These are phyloP conservation scores for Russula dissimulans DNA, from an alignment of 768 basidiomycete species.

Conservation along the genomic window DNA sequence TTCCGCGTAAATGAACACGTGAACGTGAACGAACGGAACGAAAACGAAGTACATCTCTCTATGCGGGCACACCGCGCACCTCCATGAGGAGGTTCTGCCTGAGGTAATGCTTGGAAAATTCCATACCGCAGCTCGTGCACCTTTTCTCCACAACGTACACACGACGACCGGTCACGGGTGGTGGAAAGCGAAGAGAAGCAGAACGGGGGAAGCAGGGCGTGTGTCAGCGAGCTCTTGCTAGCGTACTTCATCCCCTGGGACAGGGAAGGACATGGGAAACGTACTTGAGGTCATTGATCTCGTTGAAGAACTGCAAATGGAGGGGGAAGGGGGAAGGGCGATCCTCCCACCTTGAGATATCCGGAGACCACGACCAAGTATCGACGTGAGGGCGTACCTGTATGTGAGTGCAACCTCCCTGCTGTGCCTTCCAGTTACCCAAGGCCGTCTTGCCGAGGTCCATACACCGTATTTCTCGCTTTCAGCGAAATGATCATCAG, in stretches of 20 bases:
- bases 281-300: constrained; percentile 31
- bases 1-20: no score
- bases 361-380: constrained; percentile 1
- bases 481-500: neutral
- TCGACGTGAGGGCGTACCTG: constrained; percentile 25
- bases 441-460: constrained; percentile 33
- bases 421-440: constrained; percentile 33
- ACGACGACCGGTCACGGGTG: no score
- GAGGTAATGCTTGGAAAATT: constrained; percentile 34
- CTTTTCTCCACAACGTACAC: constrained; percentile 15
- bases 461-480: constrained; percentile 38
- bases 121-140: constrained; percentile 33
- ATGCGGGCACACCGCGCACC: constrained; percentile 31
- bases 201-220: neutral
- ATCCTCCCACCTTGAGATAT: constrained; percentile 7
- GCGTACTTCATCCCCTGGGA: no score
- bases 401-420: constrained; percentile 35
- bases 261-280: neutral
- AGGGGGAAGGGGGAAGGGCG: neutral
- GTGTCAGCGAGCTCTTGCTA: no score
- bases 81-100: constrained; percentile 35
- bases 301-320: constrained; percentile 31
- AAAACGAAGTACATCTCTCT: neutral
- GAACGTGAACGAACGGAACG: no score
- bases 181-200: neutral